phyloP scores from a whole-genome alignment of 1,284 basidiomycete genomes.

The Agroathelia rolfsii region DNA sequence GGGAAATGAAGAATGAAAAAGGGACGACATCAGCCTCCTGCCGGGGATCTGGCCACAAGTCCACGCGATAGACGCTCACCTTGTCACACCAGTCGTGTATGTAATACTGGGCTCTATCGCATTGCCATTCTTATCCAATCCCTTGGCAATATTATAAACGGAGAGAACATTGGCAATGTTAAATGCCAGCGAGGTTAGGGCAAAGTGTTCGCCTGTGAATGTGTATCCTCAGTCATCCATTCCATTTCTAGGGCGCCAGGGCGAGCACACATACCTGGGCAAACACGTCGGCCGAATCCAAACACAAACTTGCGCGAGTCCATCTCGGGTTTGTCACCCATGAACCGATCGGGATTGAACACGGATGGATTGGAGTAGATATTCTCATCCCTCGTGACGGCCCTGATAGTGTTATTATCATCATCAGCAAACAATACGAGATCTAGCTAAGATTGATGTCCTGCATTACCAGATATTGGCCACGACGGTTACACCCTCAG shows the following conservation, averaged over 20 bases:
- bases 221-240: conserved; percentile 2
- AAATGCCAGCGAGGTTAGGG: conserved; percentile 29
- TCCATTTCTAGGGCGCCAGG: not conserved
- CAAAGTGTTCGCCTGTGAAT: conserved; percentile 28
- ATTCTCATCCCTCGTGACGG: conserved; percentile 31
- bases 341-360: conserved; percentile 36
- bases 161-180: conserved; percentile 28
- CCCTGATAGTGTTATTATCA: conserved; percentile 22
- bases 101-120: conserved; percentile 17
- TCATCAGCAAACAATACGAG: conserved; percentile 1
- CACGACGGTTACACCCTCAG: conserved; percentile 31
- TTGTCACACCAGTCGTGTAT: conserved; percentile 32
- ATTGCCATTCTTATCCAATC: too few species aligned
- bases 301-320: conserved; percentile 27
- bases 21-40: too few species aligned
- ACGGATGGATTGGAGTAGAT: conserved; percentile 31
- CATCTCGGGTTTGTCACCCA: conserved; percentile 17
- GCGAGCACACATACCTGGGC: conserved; percentile 27
- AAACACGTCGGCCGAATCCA: conserved; percentile 35
- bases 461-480: conserved; percentile 39
- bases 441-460: conserved; percentile 2
- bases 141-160: conserved; percentile 21
- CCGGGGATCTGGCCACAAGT: too few species aligned
- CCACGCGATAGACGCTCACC: too few species aligned
- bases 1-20: too few species aligned